Conservation (phyloP, 2,329 filamentous ascomycete species). For the Verticillium klebahnii region DNA sequence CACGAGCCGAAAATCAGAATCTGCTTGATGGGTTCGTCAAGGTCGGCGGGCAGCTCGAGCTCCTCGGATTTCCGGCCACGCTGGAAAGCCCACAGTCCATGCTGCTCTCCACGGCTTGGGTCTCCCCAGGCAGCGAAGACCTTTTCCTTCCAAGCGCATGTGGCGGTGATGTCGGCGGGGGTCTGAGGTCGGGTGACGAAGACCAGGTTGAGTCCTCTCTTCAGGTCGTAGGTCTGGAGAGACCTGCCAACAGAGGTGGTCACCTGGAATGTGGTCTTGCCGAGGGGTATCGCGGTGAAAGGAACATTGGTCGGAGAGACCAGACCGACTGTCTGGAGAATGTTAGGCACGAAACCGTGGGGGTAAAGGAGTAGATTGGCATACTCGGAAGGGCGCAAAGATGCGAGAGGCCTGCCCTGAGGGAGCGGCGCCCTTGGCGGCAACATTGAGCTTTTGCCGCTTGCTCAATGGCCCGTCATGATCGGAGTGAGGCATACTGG, state of each 20-base stretch:
- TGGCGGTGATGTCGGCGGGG: slow-evolving; percentile 79
- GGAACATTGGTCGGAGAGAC: slow-evolving; percentile 88
- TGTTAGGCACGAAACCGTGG: background rate
- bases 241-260: slow-evolving; percentile 89
- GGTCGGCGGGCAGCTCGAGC: slow-evolving; percentile 61
- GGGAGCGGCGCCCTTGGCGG: slow-evolving; percentile 29
- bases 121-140: slow-evolving; percentile 89
- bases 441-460: slow-evolving; percentile 63
- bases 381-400: slow-evolving; percentile 88
- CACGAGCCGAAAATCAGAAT: slow-evolving; percentile 85
- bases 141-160: slow-evolving; percentile 78
- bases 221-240: slow-evolving; percentile 93
- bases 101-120: slow-evolving; percentile 38
- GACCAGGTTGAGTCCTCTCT: slow-evolving; percentile 82
- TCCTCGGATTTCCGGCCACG: slow-evolving; percentile 80
- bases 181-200: slow-evolving; percentile 93
- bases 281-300: slow-evolving; percentile 82
- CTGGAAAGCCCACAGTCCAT: slow-evolving; percentile 88
- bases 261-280: slow-evolving; percentile 94
- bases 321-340: slow-evolving; percentile 74
- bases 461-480: slow-evolving; percentile 64
- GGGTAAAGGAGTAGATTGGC: slow-evolving; percentile 23
- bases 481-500: slow-evolving; percentile 52
- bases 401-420: slow-evolving; percentile 63
- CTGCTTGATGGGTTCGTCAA: slow-evolving; percentile 68